phyloP scores from a whole-genome alignment of 83 land plant genomes.

The Larix sibirica region DNA sequence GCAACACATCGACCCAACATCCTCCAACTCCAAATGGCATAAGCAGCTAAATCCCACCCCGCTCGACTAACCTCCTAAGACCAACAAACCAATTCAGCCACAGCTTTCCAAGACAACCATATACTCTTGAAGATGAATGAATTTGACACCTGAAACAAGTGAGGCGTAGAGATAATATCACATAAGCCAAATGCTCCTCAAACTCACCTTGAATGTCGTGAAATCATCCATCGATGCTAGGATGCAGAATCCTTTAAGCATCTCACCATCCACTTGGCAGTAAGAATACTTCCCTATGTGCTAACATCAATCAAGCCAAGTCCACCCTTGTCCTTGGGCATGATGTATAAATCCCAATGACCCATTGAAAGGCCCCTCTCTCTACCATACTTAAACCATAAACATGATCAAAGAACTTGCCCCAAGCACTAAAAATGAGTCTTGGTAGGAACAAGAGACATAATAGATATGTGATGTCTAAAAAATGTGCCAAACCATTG shows the following conservation, averaged over 20 bases:
- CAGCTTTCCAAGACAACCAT: background rate
- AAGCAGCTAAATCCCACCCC: background rate
- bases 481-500: background rate
- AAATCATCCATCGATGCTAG: background rate
- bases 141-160: background rate
- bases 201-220: background rate
- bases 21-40: background rate
- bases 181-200: background rate
- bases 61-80: background rate
- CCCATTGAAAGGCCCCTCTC: background rate
- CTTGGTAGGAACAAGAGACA: background rate
- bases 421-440: background rate
- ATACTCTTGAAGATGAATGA: background rate
- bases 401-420: background rate
- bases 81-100: background rate
- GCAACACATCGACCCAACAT: background rate
- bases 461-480: background rate
- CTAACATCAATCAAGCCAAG: background rate
- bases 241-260: background rate
- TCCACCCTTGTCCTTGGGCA: too few relatives aligned
- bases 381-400: background rate
- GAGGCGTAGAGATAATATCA: background rate
- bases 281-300: background rate
- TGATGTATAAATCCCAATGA: background rate
- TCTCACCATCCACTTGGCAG: background rate